These are phyloP conservation scores for Suhomyces coccinellae DNA, from an alignment of 1,139 yeast species.

Conservation along the genomic window DNA sequence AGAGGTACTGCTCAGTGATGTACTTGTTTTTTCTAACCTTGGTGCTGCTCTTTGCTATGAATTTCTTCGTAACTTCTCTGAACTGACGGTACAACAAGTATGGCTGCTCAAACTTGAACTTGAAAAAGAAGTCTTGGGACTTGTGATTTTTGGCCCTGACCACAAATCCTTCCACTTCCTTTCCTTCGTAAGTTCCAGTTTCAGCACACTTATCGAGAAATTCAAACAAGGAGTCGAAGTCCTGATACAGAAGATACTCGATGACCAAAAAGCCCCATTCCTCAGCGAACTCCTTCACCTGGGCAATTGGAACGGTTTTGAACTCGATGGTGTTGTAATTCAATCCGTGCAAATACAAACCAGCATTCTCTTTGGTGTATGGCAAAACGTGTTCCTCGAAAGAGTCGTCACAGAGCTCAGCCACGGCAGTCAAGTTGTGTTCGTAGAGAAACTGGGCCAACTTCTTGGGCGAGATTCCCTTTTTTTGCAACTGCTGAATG, in stretches of 20 bases:
- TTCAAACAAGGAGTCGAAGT: constrained; percentile 41
- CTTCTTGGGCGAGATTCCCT: constrained; percentile 41
- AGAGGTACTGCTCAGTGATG: constrained; percentile 66
- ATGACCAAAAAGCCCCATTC: constrained; percentile 72
- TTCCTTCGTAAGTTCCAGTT: constrained; percentile 69
- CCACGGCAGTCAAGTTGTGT: constrained; percentile 75
- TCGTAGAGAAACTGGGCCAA: constrained; percentile 58
- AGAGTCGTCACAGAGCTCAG: constrained; percentile 87
- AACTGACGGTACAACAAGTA: constrained; percentile 86
- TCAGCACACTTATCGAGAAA: constrained; percentile 59
- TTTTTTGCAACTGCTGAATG: constrained; percentile 46
- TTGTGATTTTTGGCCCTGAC: constrained; percentile 52
- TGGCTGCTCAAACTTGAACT: constrained; percentile 94
- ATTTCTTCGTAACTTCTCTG: constrained; percentile 78
- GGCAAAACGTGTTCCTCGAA: constrained; percentile 94
- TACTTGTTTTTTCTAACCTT: constrained; percentile 49
- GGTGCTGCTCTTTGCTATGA: constrained; percentile 48
- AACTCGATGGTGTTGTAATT: constrained; percentile 69
- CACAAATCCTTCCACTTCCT: constrained; percentile 93
- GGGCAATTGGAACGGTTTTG: constrained; percentile 59
- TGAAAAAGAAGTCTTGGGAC: constrained; percentile 69
- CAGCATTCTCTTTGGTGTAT: constrained; percentile 66
- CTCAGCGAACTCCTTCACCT: constrained; percentile 60
- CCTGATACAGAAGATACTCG: constrained; percentile 41
- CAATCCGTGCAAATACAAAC: constrained; percentile 86